Base-by-base conservation (phyloP, 1,139 yeast genomes). In the Magnusiomyces ingens region DNA sequence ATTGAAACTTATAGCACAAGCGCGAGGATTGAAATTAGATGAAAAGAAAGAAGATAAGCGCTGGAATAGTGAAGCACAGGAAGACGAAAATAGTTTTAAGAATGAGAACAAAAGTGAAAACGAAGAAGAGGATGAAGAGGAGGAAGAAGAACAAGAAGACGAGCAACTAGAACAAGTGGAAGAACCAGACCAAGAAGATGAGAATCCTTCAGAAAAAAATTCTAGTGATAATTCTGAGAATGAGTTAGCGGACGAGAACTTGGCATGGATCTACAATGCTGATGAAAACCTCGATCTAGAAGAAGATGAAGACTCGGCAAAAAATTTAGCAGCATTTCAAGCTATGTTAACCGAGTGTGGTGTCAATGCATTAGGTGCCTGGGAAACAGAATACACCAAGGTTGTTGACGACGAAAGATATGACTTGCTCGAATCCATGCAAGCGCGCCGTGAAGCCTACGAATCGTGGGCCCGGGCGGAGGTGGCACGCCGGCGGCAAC, bases 361-460 rank as follows among this genome's bases (percentile, higher is more conserved):
- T 0, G 57, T 75, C 2, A 72, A 77, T 55, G 76, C 79, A 0
- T 76, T 61, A 55, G 67, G 75, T 2, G 62, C 76, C 0, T 80
- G 81, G 79, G 80, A 76, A 43, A 61, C 67, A 0, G 82, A 77
- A 59, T 65, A 71, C n/a, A 62, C 66, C 5, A 69, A 68, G 45
- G 59, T 80, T 1, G 61, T 73, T 1, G 58, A 67, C 35, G 76
- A 75, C 51, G 72, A 75, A 1, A 62, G 74, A 22, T 79, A 71
- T 60, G 65, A 67, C 44, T 63, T 58, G 8, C 55, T 76, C 38
- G 76, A 71, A 37, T 61, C 67, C 15, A 69, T 71, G 48, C 60
- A 59, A 41, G 65, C 61, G 37, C 64, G 82, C 46, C 65, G 65
- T 45, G 67, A 63, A 0, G 62, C 71, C 8, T 78, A 75, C 59